A percentile compares a stretch with the other conserved stretches of the same genome.
phyloP scores from a whole-genome alignment of 441 rosid genomes.

The Theobroma grandiflorum region DNA sequence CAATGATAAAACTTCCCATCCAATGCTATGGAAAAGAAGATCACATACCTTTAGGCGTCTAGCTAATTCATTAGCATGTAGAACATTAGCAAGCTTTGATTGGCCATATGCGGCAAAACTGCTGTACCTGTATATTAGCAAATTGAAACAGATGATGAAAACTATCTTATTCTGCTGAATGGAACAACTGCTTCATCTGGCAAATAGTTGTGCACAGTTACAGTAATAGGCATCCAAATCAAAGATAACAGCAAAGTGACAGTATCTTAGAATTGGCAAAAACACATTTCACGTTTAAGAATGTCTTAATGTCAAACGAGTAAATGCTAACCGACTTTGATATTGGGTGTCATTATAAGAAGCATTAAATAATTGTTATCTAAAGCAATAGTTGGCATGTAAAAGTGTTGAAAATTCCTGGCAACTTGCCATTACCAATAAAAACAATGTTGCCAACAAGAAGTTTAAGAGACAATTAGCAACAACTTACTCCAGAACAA shows the following conservation, averaged over 20 bases:
- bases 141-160: not conserved
- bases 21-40: slow-evolving; percentile 5
- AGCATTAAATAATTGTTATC: not conserved
- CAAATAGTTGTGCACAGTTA: not conserved
- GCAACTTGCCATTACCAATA: not conserved
- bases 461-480: not conserved
- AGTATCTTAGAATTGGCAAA: slow-evolving; percentile 1
- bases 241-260: not conserved
- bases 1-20: not conserved
- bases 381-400: not conserved
- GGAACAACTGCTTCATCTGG: not conserved
- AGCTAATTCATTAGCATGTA: slow-evolving; percentile 73
- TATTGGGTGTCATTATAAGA: not conserved
- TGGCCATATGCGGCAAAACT: slow-evolving; percentile 54
- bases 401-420: not conserved
- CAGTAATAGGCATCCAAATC: not conserved
- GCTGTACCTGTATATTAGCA: slow-evolving; percentile 49
- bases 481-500: slow-evolving; percentile 13
- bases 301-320: not conserved
- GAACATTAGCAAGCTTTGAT: slow-evolving; percentile 74
- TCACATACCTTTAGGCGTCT: slow-evolving; percentile 55
- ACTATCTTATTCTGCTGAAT: not conserved
- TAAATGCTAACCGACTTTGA: not conserved
- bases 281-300: not conserved
- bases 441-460: not conserved